Base-by-base conservation (phyloP, 257 asterid species). In the Primulina huaijiensis region DNA sequence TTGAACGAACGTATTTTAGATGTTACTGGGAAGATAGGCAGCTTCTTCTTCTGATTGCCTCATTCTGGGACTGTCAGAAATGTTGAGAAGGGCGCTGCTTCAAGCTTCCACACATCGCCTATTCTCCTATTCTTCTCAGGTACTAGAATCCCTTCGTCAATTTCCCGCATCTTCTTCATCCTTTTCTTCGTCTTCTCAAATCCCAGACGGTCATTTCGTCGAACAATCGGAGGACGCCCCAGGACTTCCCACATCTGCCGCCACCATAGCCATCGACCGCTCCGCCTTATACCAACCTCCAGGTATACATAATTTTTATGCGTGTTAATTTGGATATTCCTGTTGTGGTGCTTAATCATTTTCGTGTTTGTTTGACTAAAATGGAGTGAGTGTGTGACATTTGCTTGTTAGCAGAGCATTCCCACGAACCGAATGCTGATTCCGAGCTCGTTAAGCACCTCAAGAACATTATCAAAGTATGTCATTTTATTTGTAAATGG, bases 371-470 rank as follows among this genome's bases (percentile, higher is more conserved):
- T 62, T 43, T 7, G 8, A 16, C 37, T 56, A 50, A 60, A 31
- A 61, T 33, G 69, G 34, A 58, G 40, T 27, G 77, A n/a, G 50
- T 43, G 38, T 73, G 62, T 33, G 16, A 30, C 11, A 35, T 7
- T 64, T 72, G 62, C 27, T 59, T 60, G 20, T 68, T 23, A 66
- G 76, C 90, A 92, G 97, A 84, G 81, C 98, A 92, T 82, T 88
- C 90, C 7, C 96, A 90, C 67, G 89, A 83, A 68, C 76, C 85
- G 7, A 64, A 87, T 21, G 62, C 78, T 65, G 96, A 86, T 17
- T 78, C 96, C 50, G 96, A 90, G 80, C 95, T 92, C 40, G 95
- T 88, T 65, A 92, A 90, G 85, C 90, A 88, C 83, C 89, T 92
- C 21, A 88, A 86, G 71, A 87, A 85, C 82, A 82, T 92, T 33